These are phyloP conservation scores for Leucaena leucocephala DNA, from an alignment of 306 rosid genomes.

Conservation along the genomic window DNA sequence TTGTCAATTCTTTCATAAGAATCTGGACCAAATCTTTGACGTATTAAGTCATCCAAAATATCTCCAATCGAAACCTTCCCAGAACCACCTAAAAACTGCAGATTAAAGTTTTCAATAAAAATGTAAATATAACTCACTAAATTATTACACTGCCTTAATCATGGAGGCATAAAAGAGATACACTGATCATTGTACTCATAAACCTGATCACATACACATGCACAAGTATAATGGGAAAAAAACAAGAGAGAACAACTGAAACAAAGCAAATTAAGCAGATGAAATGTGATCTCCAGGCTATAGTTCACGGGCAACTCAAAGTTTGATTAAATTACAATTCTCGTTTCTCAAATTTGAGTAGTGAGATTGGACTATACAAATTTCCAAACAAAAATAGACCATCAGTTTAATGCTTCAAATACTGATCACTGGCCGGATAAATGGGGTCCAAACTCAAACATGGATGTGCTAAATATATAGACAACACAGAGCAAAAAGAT, in stretches of 20 bases:
- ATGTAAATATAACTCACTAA: slow-evolving; percentile 24
- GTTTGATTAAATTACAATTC: neutral
- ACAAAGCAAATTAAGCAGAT: neutral
- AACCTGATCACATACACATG: slow-evolving; percentile 3
- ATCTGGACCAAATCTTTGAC: slow-evolving; percentile 67
- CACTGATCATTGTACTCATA: neutral
- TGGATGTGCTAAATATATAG: neutral
- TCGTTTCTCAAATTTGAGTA: neutral
- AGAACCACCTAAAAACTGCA: slow-evolving; percentile 67
- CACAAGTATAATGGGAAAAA: slow-evolving; percentile 26
- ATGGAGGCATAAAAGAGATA: slow-evolving; percentile 3
- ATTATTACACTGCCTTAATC: slow-evolving; percentile 18
- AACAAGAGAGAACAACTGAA: slow-evolving; percentile 8
- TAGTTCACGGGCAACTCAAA: neutral
- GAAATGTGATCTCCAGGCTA: neutral
- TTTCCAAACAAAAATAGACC: neutral
- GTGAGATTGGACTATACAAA: neutral
- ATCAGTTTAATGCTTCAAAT: neutral
- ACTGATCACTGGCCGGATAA: neutral
- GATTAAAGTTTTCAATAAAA: slow-evolving; percentile 29
- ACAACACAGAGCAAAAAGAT: neutral
- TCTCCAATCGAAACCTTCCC: slow-evolving; percentile 66
- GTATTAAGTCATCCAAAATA: slow-evolving; percentile 80
- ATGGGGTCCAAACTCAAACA: neutral
- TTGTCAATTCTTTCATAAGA: slow-evolving; percentile 76